Evolutionary conservation across 495 filamentous ascomycete species (phyloP).

Genomic region (Talaromyces adpressus): DNA sequence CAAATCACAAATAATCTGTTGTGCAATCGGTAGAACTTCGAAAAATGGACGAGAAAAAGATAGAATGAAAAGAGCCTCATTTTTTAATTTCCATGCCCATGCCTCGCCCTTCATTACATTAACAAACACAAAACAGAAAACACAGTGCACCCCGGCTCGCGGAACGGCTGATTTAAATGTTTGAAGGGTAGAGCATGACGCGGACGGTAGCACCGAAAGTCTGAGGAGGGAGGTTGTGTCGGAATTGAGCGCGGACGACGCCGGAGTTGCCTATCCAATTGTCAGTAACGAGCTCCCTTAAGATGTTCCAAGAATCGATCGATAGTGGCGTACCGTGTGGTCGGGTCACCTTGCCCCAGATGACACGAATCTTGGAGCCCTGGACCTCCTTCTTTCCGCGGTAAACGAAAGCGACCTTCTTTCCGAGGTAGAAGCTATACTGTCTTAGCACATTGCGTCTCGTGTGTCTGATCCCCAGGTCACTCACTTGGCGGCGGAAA

Average conservation of each 20-base stretch:
- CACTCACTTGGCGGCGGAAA: conserved; percentile 74
- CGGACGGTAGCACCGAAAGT: conserved; percentile 95
- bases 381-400: conserved; percentile 84
- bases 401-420: conserved; percentile 97
- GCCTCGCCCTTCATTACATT: conserved; percentile 2
- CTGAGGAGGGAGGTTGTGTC: conserved; percentile 86
- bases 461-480: not conserved
- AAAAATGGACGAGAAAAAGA: not conserved
- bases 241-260: conserved; percentile 93
- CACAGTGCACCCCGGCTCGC: conserved; percentile 3
- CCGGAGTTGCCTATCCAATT: conserved; percentile 73
- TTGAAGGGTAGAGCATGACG: conserved; percentile 95
- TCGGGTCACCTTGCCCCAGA: conserved; percentile 97
- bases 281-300: not conserved
- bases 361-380: conserved; percentile 95
- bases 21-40: not conserved
- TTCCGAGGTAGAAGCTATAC: conserved; percentile 79
- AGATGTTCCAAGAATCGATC: not conserved
- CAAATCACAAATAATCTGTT: not conserved
- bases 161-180: conserved; percentile 4
- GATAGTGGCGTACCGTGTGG: conserved; percentile 65
- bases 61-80: not conserved
- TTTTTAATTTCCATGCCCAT: not conserved
- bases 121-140: conserved; percentile 5
- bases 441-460: conserved; percentile 17